A percentile compares a stretch with the other conserved stretches of the same genome.
These are phyloP conservation scores for Tolypocladium paradoxum DNA, from an alignment of 2,329 filamentous ascomycete genomes.

Conservation along the genomic window DNA sequence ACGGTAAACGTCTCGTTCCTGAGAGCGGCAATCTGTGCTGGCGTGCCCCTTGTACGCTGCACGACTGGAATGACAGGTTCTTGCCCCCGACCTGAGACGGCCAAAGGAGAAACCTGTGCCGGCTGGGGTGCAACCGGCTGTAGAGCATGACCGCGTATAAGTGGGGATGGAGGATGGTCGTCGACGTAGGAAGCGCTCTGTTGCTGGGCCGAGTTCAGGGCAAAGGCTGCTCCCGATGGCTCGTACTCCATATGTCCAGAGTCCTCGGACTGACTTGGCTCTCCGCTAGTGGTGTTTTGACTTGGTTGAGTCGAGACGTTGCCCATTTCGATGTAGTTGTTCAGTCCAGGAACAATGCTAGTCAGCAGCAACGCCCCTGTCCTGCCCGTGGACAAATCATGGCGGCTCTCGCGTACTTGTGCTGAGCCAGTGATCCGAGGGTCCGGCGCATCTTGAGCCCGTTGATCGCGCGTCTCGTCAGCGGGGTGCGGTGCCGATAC, in stretches of 20 bases:
- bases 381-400: conserved; percentile 1
- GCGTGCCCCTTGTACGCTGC: conserved; percentile 13
- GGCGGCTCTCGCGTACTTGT: conserved; percentile 4
- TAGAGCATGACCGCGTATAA: conserved; percentile 64
- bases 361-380: conserved; percentile 4
- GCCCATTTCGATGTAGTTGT: conserved; percentile 13
- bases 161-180: conserved; percentile 39
- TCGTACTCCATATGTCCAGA: conserved; percentile 21
- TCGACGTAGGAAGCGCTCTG: conserved; percentile 15
- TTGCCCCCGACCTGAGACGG: conserved; percentile 30
- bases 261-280: conserved; percentile 31
- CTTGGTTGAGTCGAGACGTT: conserved; percentile 5
- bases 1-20: conserved; percentile 35
- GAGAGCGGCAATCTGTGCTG: conserved; percentile 48
- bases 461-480: neutral
- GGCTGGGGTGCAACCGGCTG: conserved; percentile 67
- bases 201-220: conserved; percentile 6
- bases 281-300: conserved; percentile 25
- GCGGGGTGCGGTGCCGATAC: neutral
- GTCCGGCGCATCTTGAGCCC: neutral
- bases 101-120: conserved; percentile 53
- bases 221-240: conserved; percentile 6
- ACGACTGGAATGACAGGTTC: neutral
- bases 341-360: conserved; percentile 20
- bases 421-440: neutral